phyloP scores from a whole-genome alignment of 2,329 filamentous ascomycete species.

The Colletotrichum spinosum region DNA sequence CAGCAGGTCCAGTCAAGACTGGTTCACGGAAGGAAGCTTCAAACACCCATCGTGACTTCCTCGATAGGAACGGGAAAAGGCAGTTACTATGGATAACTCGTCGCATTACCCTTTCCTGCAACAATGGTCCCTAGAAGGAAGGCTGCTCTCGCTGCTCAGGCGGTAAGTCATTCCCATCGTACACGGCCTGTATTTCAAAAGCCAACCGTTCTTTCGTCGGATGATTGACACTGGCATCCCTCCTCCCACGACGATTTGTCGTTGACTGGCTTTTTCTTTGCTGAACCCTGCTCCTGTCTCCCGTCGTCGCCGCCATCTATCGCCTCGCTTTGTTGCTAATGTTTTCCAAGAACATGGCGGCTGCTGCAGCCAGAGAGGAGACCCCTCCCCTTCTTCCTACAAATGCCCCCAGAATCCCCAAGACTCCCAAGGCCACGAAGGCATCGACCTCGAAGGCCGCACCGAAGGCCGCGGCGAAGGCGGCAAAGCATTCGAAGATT shows the following conservation, averaged over 20 bases:
- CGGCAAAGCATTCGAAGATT: conserved; percentile 46
- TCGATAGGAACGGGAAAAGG: conserved; percentile 7
- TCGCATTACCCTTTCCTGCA: conserved; percentile 16
- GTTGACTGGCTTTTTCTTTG: conserved; percentile 29
- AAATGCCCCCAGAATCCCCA: conserved; percentile 7
- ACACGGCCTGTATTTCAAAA: not conserved
- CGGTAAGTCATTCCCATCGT: conserved; percentile 21
- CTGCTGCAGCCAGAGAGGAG: conserved; percentile 36
- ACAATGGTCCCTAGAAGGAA: conserved; percentile 30
- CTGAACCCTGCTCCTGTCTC: conserved; percentile 16
- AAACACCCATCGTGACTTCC: not conserved
- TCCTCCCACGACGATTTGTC: conserved; percentile 14
- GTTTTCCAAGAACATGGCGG: conserved; percentile 51
- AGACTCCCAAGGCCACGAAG: conserved; percentile 7
- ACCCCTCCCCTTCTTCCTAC: conserved; percentile 5
- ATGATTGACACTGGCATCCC: conserved; percentile 2
- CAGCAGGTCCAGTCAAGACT: too few relatives aligned
- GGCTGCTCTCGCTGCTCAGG: conserved; percentile 33
- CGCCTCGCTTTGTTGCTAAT: conserved; percentile 34
- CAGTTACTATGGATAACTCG: conserved; percentile 35
- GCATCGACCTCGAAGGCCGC: conserved; percentile 2
- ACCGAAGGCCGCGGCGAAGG: not conserved
- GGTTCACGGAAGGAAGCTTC: not conserved
- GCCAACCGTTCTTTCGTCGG: conserved; percentile 24
- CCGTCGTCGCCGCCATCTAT: conserved; percentile 15